These are phyloP conservation scores for Triticum urartu DNA, from an alignment of 176 grass and related monocot species.

Conservation along the genomic window DNA sequence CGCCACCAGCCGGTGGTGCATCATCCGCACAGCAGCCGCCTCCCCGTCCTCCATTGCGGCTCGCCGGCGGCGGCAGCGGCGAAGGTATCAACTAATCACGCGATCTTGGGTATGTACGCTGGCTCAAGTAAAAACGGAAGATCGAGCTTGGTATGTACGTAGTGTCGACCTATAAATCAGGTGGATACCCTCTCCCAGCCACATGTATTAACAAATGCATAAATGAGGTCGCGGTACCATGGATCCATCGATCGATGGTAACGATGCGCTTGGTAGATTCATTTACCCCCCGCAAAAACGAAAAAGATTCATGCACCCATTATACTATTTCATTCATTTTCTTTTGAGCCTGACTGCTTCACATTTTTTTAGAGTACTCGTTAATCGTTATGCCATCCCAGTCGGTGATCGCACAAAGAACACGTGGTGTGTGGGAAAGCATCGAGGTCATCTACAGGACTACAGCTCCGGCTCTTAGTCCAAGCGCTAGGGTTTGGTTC, in stretches of 20 bases:
- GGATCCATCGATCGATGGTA: background rate
- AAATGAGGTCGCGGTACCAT: background rate
- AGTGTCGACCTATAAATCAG: background rate
- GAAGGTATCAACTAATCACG: background rate
- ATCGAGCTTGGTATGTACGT: too few relatives aligned
- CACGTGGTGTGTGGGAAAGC: too few relatives aligned
- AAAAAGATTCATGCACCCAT: background rate
- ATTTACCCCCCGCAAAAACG: background rate
- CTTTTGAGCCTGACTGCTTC: background rate
- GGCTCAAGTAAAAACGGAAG: too few relatives aligned
- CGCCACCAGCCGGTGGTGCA: background rate
- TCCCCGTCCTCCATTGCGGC: background rate
- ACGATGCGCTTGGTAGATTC: background rate
- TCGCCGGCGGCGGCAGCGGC: background rate
- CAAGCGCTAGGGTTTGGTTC: too few relatives aligned
- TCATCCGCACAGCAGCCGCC: background rate
- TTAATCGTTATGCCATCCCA: too few relatives aligned
- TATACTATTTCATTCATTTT: background rate
- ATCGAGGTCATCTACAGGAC: too few relatives aligned
- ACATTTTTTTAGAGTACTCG: too few relatives aligned
- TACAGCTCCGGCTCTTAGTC: too few relatives aligned
- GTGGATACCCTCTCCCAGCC: background rate
- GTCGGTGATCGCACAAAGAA: too few relatives aligned
- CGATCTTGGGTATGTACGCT: background rate
- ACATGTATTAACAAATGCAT: background rate